Conservation (phyloP, 1,284 basidiomycete species). For the Fereydounia khargensis region DNA sequence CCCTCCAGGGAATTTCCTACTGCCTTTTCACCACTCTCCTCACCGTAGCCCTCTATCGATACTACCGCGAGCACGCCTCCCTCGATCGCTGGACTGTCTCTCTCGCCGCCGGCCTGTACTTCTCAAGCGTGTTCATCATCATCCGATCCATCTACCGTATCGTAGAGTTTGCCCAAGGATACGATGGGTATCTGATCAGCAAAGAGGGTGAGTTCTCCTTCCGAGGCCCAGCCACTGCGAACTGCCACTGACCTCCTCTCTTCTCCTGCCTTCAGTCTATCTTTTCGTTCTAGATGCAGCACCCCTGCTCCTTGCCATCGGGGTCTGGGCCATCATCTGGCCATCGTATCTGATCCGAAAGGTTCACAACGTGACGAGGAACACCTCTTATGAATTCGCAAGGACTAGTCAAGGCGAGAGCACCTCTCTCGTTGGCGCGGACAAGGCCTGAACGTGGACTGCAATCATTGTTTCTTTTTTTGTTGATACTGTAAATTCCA, state of each 20-base stretch:
- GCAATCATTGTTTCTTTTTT: no score
- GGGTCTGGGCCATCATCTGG: not conserved
- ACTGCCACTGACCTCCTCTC: no score
- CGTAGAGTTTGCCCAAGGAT: slow-evolving; percentile 4
- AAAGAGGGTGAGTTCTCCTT: slow-evolving; percentile 7
- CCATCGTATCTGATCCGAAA: not conserved
- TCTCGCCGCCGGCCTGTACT: no score
- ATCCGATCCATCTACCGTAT: slow-evolving; percentile 4
- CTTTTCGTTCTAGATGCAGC: not conserved
- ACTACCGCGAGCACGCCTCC: no score
- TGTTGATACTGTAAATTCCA: no score
- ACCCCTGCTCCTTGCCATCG: not conserved
- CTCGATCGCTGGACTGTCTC: no score
- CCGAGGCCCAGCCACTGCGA: no score
- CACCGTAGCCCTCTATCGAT: slow-evolving; percentile 13
- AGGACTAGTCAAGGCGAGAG: no score
- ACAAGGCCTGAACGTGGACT: no score
- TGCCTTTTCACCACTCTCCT: slow-evolving; percentile 27
- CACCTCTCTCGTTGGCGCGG: no score
- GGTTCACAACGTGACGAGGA: no score
- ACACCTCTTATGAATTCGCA: no score
- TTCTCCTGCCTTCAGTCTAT: not conserved
- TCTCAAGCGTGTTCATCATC: slow-evolving; percentile 6
- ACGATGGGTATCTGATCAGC: slow-evolving; percentile 2
- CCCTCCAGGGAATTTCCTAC: slow-evolving; percentile 33